These are phyloP conservation scores for Chaetomium sp. DNA, from an alignment of 2,329 filamentous ascomycete species.

Conservation along the genomic window DNA sequence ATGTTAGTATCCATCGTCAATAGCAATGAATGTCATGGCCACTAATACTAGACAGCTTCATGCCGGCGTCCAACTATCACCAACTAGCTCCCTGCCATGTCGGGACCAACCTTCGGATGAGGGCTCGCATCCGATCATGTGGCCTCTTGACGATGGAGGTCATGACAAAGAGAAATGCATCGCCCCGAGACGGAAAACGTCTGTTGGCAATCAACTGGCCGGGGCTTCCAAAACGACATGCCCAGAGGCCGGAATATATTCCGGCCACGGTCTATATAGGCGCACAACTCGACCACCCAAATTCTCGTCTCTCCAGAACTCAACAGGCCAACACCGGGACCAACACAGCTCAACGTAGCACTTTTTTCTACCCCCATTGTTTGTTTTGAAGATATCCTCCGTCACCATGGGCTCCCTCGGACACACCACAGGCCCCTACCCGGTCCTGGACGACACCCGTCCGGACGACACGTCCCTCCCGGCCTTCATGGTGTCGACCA, in stretches of 20 bases:
- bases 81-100: background rate
- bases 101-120: background rate
- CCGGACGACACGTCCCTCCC: constrained; percentile 65
- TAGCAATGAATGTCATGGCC: background rate
- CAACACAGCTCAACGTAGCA: background rate
- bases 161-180: constrained; percentile 36
- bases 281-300: constrained; percentile 36
- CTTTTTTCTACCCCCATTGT: background rate
- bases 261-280: constrained; percentile 54
- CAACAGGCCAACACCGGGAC: background rate
- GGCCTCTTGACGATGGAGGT: background rate
- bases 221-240: background rate
- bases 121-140: constrained; percentile 7
- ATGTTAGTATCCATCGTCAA: background rate
- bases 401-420: constrained; percentile 48
- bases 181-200: background rate
- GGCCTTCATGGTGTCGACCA: constrained; percentile 78
- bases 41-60: background rate
- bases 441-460: constrained; percentile 64
- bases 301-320: background rate
- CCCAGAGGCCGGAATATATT: constrained; percentile 45
- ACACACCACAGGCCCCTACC: constrained; percentile 48
- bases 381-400: constrained; percentile 4
- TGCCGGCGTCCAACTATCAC: background rate
- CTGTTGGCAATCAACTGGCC: constrained; percentile 12